These are phyloP conservation scores for Mantamonas sphyraenae DNA, from an alignment of 78 protist species.

Conservation along the genomic window DNA sequence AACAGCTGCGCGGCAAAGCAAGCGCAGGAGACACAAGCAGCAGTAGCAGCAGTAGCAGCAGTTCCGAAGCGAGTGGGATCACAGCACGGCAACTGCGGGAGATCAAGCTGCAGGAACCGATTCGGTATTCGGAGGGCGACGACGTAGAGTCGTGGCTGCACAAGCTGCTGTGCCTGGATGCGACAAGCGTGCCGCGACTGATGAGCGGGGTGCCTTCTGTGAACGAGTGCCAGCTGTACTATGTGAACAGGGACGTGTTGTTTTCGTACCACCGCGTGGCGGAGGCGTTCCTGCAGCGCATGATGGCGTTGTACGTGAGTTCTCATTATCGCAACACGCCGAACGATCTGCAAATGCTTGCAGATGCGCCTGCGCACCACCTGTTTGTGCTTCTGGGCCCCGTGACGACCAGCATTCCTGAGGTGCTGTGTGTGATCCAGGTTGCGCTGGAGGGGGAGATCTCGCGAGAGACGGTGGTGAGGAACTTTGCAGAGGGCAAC, in stretches of 20 bases:
- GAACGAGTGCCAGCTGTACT: slow-evolving; percentile 81
- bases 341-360: slow-evolving; percentile 95
- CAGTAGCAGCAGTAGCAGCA: too few species aligned
- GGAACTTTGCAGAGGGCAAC: slow-evolving; percentile 58
- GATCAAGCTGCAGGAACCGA: slow-evolving; percentile 87
- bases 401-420: slow-evolving; percentile 63
- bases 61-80: too few species aligned
- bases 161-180: slow-evolving; percentile 89
- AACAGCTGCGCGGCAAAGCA: slow-evolving; percentile 67
- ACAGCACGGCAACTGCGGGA: slow-evolving; percentile 55
- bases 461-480: slow-evolving; percentile 38
- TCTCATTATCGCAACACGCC: slow-evolving; percentile 79
- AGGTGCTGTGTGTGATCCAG: slow-evolving; percentile 89
- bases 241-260: slow-evolving; percentile 94
- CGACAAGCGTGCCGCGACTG: neutral
- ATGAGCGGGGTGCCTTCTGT: neutral
- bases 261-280: slow-evolving; percentile 89
- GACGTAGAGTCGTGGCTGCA: slow-evolving; percentile 79
- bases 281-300: slow-evolving; percentile 86
- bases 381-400: slow-evolving; percentile 89
- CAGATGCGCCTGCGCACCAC: slow-evolving; percentile 98
- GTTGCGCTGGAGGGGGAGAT: slow-evolving; percentile 88
- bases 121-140: slow-evolving; percentile 82
- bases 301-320: slow-evolving; percentile 89
- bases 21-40: too few species aligned